Base-by-base conservation (phyloP, 306 rosid species). In the Erythrophleum fordii region DNA sequence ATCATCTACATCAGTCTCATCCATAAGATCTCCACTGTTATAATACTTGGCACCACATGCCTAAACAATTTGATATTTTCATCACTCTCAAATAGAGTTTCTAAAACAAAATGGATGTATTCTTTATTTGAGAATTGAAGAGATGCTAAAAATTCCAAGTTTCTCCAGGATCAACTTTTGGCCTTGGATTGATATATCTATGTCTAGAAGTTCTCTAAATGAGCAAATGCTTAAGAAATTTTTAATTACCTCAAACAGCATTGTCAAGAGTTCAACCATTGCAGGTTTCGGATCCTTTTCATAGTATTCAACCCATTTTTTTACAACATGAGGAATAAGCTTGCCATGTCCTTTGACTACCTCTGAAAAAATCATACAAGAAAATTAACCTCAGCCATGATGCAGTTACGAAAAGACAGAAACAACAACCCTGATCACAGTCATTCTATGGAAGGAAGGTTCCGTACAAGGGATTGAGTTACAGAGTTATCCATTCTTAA, bases 31-130 rank as follows among this genome's bases (percentile, higher is more conserved):
- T 68, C 92, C 90, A 62, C 86, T 84, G 74, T 89, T 79, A 46
- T 77, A 77, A 83, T 87, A 91, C 87, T 89, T 95, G 69, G 95
- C 94, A 69, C 99, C 99, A 75, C 99, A 95, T 35, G 97, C 99
- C 99, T 95, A 82, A 70, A 81, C 52, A 77, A 72, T 79, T 66
- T 67, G 45, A 72, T 80, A 59, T 80, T 82, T 72, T 75, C 23
- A 56, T 55, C 83, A 77, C n/a, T 81, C 58, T 65, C 72, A 69
- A 20, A 51, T 48, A 77, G 81, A 67, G 41, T 13, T 37, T 58
- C 44, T 55, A 64, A 82, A 74, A 59, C 34, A 72, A 75, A 6
- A 67, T 18, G 46, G n/a, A 28, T 16, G 26, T n/a, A 42, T 41
- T 66, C 12, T 11, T 22, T 8, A 45, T 77, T 64, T 79, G 46